Base-by-base conservation (phyloP, 2,329 filamentous ascomycete species). In the Colletotrichum sp. region DNA sequence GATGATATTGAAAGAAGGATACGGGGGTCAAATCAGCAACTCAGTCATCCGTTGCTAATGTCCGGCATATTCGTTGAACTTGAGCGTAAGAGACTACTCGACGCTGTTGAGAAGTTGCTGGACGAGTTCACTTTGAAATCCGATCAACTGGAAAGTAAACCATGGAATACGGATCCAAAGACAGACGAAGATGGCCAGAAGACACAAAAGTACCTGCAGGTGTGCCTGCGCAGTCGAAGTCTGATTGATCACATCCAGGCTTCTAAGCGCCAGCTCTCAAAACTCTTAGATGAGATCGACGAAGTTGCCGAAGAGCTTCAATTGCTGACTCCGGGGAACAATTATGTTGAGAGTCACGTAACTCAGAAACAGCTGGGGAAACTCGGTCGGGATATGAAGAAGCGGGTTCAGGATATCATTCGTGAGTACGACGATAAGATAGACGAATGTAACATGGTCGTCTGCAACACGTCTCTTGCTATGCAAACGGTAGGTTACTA, bases 401-500 rank as follows among this genome's bases (percentile, higher is more conserved):
- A n/a, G 2, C 34, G 77, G 9, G 63, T 82, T 0, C 70, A 78
- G 19, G 81, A 82, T 16, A 77, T 81, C 19, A 62, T 80, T 11
- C 67, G 78, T 7, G 81, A 83, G 34, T 81, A 81, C n/a, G 79
- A 82, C 5, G 79, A 79, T 27, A 81, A 80, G 59, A 80, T 82
- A 12, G 77, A 78, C 19, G 79, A 81, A 30, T 82, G 80, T 11
- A 71, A 81, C n/a, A 80, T 78, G 52, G 79, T 82, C 8, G 76
- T 81, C 12, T 77, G 77, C 22, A 79, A 81, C 49, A 80, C 79
- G 12, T 77, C 78, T 8, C 77, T 82, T 3, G 80, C 81, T 4
- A 79, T 80, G 71, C 81, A 82, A 64, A 80, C 80, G 22, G 81
- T 82, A 73, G n/a, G n/a, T n/a, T n/a, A n/a, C n/a, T n/a, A n/a